Evolutionary conservation across 2,329 filamentous ascomycete genomes (phyloP), one percentile per base, ranked within the genome.

Genomic region (Sclerotinia nivalis): DNA sequence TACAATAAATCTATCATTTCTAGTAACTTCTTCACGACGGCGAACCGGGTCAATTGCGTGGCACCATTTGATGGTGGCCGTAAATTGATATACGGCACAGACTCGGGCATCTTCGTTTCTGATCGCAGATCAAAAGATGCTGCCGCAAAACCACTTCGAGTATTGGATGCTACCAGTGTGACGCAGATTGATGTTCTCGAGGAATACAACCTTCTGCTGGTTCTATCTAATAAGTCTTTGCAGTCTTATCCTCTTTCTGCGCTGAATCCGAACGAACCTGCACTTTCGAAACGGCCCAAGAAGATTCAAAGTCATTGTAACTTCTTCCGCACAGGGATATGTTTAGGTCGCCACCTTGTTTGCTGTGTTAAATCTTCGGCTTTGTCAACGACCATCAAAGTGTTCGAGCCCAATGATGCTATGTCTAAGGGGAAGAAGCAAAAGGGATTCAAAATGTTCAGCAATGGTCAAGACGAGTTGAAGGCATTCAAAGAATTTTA

Each of bases 401-500:
- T 98, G n/a, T 98, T 93, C 81, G 95, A 99, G 82, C 96, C 96
- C 0, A 97, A 97, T 82, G 96, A 98, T 79, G 91, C 93, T 72
- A 91, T 97, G 85, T 91, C 91, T 68, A 96, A 94, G 83, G 93
- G 92, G 70, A 96, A 96, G 84, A 97, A 96, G 83, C 96, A 97
- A 79, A 96, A 94, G 77, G 95, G 96, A 25, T 90, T 99, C 71
- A 97, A 96, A 83, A 97, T 99, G 89, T 95, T 99, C 82, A 93
- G 93, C 72, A 90, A 88, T 74, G 93, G 93, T 12, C 94, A 97
- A 79, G 96, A 99, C 80, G 93, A 97, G 75, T 87, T 99, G 73
- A 96, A 96, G 82, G 93, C 95, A 18, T 97, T 96, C 85, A 97
- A 97, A 86, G 96, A 99, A 83, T 98, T 97, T 78, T 99, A 99